Evolutionary conservation across 441 rosid species (phyloP), one percentile per base, ranked within the genome.

Genomic region (Breynia disticha): DNA sequence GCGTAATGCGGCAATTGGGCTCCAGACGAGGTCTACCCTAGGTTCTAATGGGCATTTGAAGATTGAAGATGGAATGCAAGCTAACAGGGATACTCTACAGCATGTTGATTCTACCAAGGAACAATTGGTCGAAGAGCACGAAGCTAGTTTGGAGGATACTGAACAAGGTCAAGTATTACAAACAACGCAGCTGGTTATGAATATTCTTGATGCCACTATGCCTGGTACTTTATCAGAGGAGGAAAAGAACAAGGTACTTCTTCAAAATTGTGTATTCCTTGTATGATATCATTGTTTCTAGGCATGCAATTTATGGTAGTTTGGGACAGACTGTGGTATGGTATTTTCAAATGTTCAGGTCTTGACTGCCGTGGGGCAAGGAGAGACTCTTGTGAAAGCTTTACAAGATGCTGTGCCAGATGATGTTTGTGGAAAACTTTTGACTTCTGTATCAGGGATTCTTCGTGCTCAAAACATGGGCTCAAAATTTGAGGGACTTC

Each of bases 351-450:
- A 46, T 69, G 66, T 79, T 60, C 78, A 91, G 99, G 95, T 89
- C 55, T 72, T 89, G 71, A 75, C 75, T 74, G 97, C 95, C 65
- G 86, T 94, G 28, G 73, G 72, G 71, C 89, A 76, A 77, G 99
- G 99, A 67, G 94, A 85, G 79, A 78, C 96, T 19, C 44, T 94
- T 60, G 48, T 89, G 73, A 79, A 64, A 61, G 99, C 97, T 56
- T 72, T 94, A 76, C 77, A 94, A 78, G 86, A 80, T 73, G 96
- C 89, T 37, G 94, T 94, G 57, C 97, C 97, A 10, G 97, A 83
- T 72, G 96, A 94, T 20, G 99, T 89, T 74, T 85, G 87, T 44
- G 99, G 37, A 66, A 94, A 82, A 71, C 90, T 94, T 51, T 83
- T 79, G 49, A 56, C 74, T 57, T 65, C 97, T 48, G 80, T 79